Percentiles rank a stretch among this genome's conserved stretches.
Conservation (phyloP, 768 basidiomycete genomes). For the Boletus pseudo-olivaceus region DNA sequence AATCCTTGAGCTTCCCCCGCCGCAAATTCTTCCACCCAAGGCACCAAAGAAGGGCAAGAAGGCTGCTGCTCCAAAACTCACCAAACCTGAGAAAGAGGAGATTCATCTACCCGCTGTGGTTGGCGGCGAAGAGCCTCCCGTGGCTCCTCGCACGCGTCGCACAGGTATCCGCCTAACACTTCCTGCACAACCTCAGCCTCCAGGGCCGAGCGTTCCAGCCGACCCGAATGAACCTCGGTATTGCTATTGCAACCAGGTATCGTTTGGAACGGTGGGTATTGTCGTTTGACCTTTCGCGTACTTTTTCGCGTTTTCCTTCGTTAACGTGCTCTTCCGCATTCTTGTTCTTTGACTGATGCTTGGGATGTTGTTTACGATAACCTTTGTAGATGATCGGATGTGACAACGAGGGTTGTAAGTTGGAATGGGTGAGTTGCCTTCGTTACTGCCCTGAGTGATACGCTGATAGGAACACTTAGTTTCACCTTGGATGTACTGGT, state of each 20-base stretch:
- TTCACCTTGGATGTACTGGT: conserved; percentile 68
- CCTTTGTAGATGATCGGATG: conserved; percentile 79
- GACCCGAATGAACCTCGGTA: conserved; percentile 59
- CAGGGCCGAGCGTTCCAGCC: conserved; percentile 19
- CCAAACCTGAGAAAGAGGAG: conserved; percentile 21
- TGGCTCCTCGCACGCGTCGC: conserved; percentile 20
- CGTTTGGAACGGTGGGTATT: conserved; percentile 69
- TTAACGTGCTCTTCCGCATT: background rate
- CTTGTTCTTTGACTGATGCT: background rate
- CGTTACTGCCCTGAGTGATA: background rate
- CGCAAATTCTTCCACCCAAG: conserved; percentile 14
- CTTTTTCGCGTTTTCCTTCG: background rate
- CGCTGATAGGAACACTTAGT: conserved; percentile 40
- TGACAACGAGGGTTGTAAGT: conserved; percentile 64
- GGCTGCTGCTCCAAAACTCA: conserved; percentile 4
- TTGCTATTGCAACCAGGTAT: conserved; percentile 79
- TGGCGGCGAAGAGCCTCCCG: conserved; percentile 8
- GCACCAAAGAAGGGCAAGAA: conserved; percentile 25
- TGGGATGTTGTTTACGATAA: background rate
- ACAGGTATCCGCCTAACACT: conserved; percentile 34
- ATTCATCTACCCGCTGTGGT: background rate
- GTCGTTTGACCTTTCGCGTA: background rate
- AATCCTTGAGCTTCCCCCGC: conserved; percentile 5
- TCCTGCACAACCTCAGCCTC: conserved; percentile 27
- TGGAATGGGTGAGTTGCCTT: conserved; percentile 72